A percentile compares a stretch with the other conserved stretches of the same genome.
These are phyloP conservation scores for Pseudogymnoascus pannorum DNA, from an alignment of 2,329 filamentous ascomycete genomes.

Conservation along the genomic window DNA sequence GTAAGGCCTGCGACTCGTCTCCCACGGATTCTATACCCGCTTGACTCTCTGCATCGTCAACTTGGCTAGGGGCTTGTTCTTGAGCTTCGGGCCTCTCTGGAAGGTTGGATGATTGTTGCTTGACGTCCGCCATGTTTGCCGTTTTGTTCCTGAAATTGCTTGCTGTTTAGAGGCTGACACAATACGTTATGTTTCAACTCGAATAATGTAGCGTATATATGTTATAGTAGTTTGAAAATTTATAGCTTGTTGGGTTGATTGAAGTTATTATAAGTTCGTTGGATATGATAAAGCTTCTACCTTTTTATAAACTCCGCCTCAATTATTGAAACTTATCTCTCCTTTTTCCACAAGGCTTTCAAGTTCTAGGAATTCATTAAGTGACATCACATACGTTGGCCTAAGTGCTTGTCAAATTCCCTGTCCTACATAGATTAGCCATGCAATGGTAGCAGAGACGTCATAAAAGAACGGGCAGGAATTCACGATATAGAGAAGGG, in stretches of 20 bases:
- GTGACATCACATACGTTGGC: not conserved
- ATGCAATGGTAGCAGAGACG: not conserved
- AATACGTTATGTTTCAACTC: not conserved
- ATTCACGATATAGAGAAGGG: not conserved
- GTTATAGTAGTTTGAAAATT: not conserved
- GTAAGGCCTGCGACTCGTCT: constrained; percentile 12
- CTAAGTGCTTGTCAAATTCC: not conserved
- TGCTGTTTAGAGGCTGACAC: not conserved
- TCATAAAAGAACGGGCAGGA: not conserved
- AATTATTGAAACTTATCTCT: not conserved
- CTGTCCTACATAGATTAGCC: not conserved
- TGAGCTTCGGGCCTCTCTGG: constrained; percentile 16
- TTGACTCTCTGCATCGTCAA: constrained; percentile 19
- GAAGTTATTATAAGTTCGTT: not conserved
- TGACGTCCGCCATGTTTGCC: not conserved
- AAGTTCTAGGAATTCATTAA: not conserved
- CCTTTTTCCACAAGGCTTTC: not conserved
- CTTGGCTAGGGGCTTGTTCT: constrained; percentile 11
- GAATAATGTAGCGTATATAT: not conserved
- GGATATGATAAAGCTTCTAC: not conserved
- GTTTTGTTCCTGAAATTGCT: not conserved
- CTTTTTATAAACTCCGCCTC: not conserved
- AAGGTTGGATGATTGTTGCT: not conserved
- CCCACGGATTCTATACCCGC: constrained; percentile 19
- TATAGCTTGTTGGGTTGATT: not conserved